Conservation (phyloP, 176 grass and related monocot genomes). For the Oryza glaberrima region DNA sequence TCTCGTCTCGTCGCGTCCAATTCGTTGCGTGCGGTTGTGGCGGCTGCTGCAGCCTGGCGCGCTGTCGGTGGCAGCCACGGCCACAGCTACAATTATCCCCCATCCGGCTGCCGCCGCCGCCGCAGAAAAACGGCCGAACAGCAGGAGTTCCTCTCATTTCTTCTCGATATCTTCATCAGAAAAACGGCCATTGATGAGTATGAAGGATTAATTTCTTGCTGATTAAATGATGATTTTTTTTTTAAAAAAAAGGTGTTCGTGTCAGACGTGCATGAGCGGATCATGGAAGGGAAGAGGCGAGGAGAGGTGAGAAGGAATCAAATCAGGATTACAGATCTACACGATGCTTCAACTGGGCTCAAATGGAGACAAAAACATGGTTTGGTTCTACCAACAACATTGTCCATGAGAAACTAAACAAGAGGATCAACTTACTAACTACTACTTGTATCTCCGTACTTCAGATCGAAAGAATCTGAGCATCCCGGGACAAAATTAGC, state of each 20-base stretch:
- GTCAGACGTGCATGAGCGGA: background rate
- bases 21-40: constrained; percentile 57
- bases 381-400: constrained; percentile 26
- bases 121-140: background rate
- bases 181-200: background rate
- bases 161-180: background rate
- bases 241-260: background rate
- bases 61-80: constrained; percentile 40
- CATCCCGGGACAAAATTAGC: background rate
- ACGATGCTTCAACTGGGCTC: constrained; percentile 4
- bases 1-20: background rate
- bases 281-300: background rate
- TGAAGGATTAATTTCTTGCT: background rate
- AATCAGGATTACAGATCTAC: constrained; percentile 33
- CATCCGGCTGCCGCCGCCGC: background rate
- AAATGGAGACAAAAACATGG: constrained; percentile 38
- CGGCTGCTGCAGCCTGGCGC: constrained; percentile 22
- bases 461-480: constrained; percentile 20
- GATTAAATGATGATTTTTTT: background rate
- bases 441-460: background rate
- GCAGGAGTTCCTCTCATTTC: too few relatives aligned
- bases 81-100: background rate
- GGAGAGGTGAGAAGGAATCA: background rate
- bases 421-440: background rate
- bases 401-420: background rate